Conservation (phyloP, 768 basidiomycete species). For the Panus rudis region DNA sequence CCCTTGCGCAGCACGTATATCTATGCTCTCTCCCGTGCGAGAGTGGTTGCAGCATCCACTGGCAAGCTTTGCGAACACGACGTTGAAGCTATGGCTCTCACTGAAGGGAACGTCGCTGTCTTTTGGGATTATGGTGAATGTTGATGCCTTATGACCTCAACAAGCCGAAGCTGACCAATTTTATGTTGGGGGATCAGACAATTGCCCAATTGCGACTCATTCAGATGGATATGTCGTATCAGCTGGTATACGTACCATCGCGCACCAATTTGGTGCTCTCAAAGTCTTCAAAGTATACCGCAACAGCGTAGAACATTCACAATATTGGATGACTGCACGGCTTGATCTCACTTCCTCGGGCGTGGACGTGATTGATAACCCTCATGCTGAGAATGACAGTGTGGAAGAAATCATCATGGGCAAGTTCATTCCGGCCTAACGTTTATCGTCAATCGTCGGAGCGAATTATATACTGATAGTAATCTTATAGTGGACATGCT, state of each 20-base stretch:
- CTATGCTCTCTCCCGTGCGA: too few relatives aligned
- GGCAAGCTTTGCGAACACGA: too few relatives aligned
- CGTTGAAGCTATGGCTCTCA: not conserved
- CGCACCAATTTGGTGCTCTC: constrained; percentile 39
- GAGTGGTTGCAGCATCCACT: too few relatives aligned
- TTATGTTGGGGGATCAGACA: constrained; percentile 29
- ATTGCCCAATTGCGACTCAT: constrained; percentile 29
- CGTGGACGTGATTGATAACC: constrained; percentile 32
- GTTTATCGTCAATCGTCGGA: not conserved
- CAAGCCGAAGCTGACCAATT: constrained; percentile 20
- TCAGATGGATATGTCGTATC: constrained; percentile 36
- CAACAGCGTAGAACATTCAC: constrained; percentile 34
- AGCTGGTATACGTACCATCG: constrained; percentile 37
- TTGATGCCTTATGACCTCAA: too few relatives aligned
- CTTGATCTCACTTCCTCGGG: constrained; percentile 44
- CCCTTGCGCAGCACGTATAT: too few relatives aligned
- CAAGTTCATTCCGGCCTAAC: constrained; percentile 11
- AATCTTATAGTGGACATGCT: constrained; percentile 54
- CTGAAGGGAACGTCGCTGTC: constrained; percentile 24
- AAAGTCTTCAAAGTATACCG: constrained; percentile 49
- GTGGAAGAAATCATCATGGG: constrained; percentile 48
- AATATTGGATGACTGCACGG: constrained; percentile 28
- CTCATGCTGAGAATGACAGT: constrained; percentile 25
- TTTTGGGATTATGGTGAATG: constrained; percentile 38
- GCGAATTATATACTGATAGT: constrained; percentile 20